phyloP scores from a whole-genome alignment of 2,329 filamentous ascomycete genomes.

The Falciphora oryzae region DNA sequence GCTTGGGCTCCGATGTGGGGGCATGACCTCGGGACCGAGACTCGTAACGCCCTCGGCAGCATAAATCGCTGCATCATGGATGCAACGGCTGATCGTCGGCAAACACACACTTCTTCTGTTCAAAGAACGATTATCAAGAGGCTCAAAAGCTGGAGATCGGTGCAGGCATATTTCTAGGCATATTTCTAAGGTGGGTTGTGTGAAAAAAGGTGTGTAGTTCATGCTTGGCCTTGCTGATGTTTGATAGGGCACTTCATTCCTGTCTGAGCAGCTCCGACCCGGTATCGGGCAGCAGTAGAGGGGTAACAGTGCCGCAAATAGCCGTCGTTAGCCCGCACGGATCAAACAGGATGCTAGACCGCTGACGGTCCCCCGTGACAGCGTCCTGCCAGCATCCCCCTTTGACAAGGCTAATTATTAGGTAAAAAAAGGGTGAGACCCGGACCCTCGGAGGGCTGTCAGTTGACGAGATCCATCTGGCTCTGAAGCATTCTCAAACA shows the following conservation, averaged over 20 bases:
- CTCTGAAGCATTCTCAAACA: too few relatives aligned
- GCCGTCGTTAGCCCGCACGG: constrained; percentile 4
- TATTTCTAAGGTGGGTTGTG: background rate
- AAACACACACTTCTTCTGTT: background rate
- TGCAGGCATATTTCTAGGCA: too few relatives aligned
- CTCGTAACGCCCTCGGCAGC: background rate
- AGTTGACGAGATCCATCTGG: too few relatives aligned
- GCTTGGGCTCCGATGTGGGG: background rate
- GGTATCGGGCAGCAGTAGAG: background rate
- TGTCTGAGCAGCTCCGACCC: background rate
- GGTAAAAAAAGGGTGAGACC: background rate
- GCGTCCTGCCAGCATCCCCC: background rate
- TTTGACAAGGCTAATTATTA: background rate
- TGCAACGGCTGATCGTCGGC: too few relatives aligned
- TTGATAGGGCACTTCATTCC: background rate
- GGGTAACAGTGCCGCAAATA: constrained; percentile 1
- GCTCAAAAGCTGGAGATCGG: too few relatives aligned
- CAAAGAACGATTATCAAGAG: background rate
- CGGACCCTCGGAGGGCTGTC: background rate
- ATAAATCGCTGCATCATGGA: background rate
- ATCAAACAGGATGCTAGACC: background rate
- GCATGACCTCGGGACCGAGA: background rate
- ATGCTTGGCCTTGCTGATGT: background rate
- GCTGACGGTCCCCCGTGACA: background rate
- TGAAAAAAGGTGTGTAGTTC: background rate